Evolutionary conservation across 768 basidiomycete genomes (phyloP), one percentile per base, ranked within the genome.

Genomic region (Suillus ampliporus): DNA sequence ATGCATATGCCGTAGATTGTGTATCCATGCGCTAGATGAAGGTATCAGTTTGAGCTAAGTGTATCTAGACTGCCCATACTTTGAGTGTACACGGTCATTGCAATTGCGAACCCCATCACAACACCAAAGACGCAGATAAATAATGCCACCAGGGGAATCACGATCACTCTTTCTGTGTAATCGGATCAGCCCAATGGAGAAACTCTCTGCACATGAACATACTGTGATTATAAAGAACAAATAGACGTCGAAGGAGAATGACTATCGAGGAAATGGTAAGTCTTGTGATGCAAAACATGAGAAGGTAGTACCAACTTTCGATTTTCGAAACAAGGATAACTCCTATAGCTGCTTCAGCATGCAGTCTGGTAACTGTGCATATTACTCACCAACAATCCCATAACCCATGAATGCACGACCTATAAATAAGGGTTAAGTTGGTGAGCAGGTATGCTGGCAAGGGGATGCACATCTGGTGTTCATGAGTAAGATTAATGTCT

Each of bases 151-250:
- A 61, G 10, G 7, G 60, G 37, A 8, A 61, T 41, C 19, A 53
- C 50, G 9, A 61, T 38, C 19, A 35, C 28, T 61, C 38, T 40
- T 37, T 23, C 60, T 61, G 28, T 34, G 9, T 17, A 23, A 54
- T 10, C 10, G 35, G 3, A 6, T 54, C 21, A 47, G 38, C 4
- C 54, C 5, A 13, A 13, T 34, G 17, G 26, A 26, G n/a, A 8
- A 48, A 50, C 10, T 46, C 6, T 11, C 6, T 34, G 4, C 4
- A 21, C 19, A 23, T 26, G 52, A n/a, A 23, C 19, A 11, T 61
- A 61, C 51, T 23, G 34, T 40, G 13, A 38, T 61, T 23, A 53
- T 52, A 61, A 19, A 61, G 60, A 35, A 38, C 60, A 19, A 61
- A 61, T 13, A 61, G 14, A 40, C 52, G 51, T 31, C 21, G 46